phyloP scores from a whole-genome alignment of 2,329 filamentous ascomycete genomes.

The Penicillium sp. region DNA sequence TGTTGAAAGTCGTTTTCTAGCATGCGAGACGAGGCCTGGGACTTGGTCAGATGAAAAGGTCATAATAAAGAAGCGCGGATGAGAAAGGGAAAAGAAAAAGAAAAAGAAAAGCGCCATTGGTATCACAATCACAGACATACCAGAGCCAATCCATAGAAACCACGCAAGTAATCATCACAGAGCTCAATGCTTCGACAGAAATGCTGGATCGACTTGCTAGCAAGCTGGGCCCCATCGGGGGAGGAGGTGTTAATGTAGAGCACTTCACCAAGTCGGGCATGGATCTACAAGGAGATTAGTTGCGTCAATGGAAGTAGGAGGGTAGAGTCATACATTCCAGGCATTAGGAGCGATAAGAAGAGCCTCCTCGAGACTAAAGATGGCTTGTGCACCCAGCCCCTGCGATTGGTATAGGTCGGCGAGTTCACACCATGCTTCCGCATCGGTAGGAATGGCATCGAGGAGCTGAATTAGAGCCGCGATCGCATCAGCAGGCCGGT shows the following conservation, averaged over 20 bases:
- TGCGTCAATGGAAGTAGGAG: not conserved
- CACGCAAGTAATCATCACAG: constrained; percentile 87
- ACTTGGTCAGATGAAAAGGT: not conserved
- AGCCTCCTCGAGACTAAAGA: constrained; percentile 89
- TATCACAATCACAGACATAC: constrained; percentile 46
- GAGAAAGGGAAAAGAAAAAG: not conserved
- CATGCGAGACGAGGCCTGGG: constrained; percentile 31
- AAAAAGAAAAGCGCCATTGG: not conserved
- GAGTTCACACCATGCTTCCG: constrained; percentile 90
- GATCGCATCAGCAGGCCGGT: constrained; percentile 70
- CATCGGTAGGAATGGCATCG: constrained; percentile 82
- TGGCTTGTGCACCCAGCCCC: constrained; percentile 76
- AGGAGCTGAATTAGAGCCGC: constrained; percentile 71
- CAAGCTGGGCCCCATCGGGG: constrained; percentile 48
- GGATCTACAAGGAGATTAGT: constrained; percentile 58
- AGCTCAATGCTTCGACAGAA: constrained; percentile 91
- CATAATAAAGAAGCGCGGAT: not conserved
- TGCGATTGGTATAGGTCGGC: constrained; percentile 81
- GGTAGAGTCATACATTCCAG: constrained; percentile 73
- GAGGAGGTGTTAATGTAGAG: constrained; percentile 64
- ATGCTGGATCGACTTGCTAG: constrained; percentile 75
- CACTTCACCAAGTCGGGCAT: constrained; percentile 83
- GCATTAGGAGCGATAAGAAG: constrained; percentile 83
- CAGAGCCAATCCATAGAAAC: constrained; percentile 87
- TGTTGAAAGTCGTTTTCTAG: constrained; percentile 19